Conservation (phyloP, 306 rosid species). For the Pterocarpus macrocarpus region DNA sequence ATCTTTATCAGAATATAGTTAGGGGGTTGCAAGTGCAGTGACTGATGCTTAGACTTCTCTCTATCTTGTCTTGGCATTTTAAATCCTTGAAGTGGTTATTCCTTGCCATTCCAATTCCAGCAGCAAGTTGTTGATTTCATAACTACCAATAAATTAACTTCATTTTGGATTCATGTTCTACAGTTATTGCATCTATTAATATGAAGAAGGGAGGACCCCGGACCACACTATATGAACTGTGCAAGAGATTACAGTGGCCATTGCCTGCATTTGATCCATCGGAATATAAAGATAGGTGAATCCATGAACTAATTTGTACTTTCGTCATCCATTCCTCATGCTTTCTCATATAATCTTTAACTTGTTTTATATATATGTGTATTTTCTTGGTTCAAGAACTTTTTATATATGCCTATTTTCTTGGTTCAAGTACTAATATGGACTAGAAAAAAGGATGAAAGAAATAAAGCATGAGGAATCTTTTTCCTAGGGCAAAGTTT, state of each 20-base stretch:
- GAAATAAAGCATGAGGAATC: background rate
- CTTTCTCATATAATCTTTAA: background rate
- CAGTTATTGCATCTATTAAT: constrained; percentile 66
- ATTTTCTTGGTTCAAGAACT: background rate
- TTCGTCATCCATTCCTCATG: background rate
- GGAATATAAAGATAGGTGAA: constrained; percentile 75
- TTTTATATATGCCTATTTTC: background rate
- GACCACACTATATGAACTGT: constrained; percentile 61
- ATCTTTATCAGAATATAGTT: background rate
- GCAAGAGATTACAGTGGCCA: constrained; percentile 85
- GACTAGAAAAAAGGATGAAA: background rate
- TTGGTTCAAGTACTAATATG: background rate
- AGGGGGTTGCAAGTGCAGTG: background rate
- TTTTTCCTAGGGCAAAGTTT: background rate
- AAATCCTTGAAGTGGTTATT: constrained; percentile 23
- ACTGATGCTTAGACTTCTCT: constrained; percentile 8
- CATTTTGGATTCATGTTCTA: constrained; percentile 37
- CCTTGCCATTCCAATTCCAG: constrained; percentile 17
- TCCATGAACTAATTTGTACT: constrained; percentile 8
- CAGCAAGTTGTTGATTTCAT: background rate
- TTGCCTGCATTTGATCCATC: constrained; percentile 68
- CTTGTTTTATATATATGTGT: background rate
- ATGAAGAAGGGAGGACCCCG: constrained; percentile 96
- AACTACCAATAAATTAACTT: constrained; percentile 12
- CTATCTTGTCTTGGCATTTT: background rate